Percentiles rank a stretch among this genome's conserved stretches.
Conservation (phyloP, 345 rosid species). For the Rhizophora mangle region DNA sequence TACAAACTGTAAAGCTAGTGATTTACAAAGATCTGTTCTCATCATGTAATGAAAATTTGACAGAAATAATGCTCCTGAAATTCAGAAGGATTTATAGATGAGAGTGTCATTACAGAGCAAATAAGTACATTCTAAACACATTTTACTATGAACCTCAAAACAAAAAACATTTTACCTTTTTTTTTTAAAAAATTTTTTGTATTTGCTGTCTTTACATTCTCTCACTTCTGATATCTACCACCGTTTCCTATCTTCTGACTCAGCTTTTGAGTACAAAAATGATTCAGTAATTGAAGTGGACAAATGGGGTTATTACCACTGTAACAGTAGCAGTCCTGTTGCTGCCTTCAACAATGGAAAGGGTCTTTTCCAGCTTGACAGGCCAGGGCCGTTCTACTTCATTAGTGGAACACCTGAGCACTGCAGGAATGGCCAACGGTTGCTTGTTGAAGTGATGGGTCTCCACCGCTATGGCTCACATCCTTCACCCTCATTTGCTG, state of each 20-base stretch:
- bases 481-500: constrained; percentile 38
- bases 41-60: too few species aligned
- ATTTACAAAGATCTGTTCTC: too few species aligned
- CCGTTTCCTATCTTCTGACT: not conserved
- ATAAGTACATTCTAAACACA: too few species aligned
- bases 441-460: constrained; percentile 67
- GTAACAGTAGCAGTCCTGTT: constrained; percentile 46
- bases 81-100: too few species aligned
- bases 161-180: too few species aligned
- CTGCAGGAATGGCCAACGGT: constrained; percentile 66
- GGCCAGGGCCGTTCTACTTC: constrained; percentile 76
- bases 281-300: constrained; percentile 76
- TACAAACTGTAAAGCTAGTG: too few species aligned
- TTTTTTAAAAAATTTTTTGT: too few species aligned
- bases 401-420: constrained; percentile 57
- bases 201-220: not conserved
- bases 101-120: too few species aligned
- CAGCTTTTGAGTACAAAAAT: constrained; percentile 64
- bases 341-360: constrained; percentile 54
- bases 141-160: too few species aligned
- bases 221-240: not conserved
- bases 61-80: too few species aligned
- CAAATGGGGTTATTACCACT: constrained; percentile 71
- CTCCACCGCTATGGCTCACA: constrained; percentile 28
- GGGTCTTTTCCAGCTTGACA: constrained; percentile 50